Evolutionary conservation across 306 rosid genomes (phyloP), one percentile per base, ranked within the genome.

Genomic region (Senna tora): DNA sequence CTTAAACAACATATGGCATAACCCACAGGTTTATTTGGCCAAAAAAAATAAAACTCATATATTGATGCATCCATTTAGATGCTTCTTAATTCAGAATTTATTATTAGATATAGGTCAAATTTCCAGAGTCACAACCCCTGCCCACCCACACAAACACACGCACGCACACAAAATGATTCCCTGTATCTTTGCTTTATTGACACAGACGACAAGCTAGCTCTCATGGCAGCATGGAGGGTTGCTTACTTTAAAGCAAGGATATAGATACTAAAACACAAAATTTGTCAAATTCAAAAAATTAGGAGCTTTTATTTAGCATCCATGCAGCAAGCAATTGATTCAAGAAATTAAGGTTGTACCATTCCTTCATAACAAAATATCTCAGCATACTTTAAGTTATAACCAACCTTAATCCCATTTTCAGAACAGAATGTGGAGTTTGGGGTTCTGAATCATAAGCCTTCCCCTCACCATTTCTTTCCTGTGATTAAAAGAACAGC

Each of bases 371-470:
- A 15, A 51, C 17, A 39, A 33, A 55, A 63, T 2, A 5, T 47
- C 53, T 41, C 62, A 72, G 58, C 59, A 46, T 39, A 34, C n/a
- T 65, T 65, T 45, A 82, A 54, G 63, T 65, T 68, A 68, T 20
- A 77, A 82, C 87, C 55, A 59, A 95, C 99, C 99, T 89, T 65
- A 82, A 86, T 73, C 97, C 87, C 95, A 91, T 91, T 85, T 88
- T 91, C 63, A 81, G 21, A 74, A 91, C 72, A 74, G 96, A 81
- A 84, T 85, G 96, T 49, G 99, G 97, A 72, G 99, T 91, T 47
- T 91, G 90, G 77, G 97, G 97, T 81, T 95, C 99, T 34, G 96
- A 89, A 59, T 89, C 97, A 57, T 76, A 96, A 79, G 77, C 80
- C 78, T 73, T 94, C 22, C 81, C 81, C 19, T 89, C 96, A 21